Evolutionary conservation across 306 rosid genomes (phyloP), one percentile per base, ranked within the genome.

Genomic region (Mimosa bimucronata): DNA sequence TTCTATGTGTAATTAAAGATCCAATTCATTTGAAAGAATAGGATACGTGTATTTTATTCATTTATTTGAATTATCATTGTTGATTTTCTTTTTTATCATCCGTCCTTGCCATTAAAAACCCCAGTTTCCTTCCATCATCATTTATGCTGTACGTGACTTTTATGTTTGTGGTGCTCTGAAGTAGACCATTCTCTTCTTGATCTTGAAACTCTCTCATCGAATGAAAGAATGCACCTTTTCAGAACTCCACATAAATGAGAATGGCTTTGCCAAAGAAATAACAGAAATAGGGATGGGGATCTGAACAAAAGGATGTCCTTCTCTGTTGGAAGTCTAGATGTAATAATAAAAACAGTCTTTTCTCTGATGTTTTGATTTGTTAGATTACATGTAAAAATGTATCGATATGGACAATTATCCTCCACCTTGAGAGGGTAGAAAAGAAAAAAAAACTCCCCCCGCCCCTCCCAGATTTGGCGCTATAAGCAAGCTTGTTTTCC

Each of bases 1-100:
- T 62, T 13, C 21, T 45, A n/a, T 79, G 37, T 37, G 65, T 29
- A 13, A 46, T 19, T 52, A 8, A 75, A 78, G 19, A 18, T 16
- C 71, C 66, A 64, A 38, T 75, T 78, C 76, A 50, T 37, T 60
- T 30, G 71, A 77, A 66, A 73, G 48, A 67, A 60, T 41, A 19
- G 26, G 4, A 66, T 16, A 55, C 31, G 15, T 52, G 34, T 9
- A 66, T 66, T 62, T 74, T 13, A 19, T 66, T 37, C 25, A 38
- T n/a, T 71, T 65, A 44, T 10, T 55, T 66, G 18, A 12, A 45
- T 25, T 44, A 31, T 23, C 34, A 38, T 73, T 48, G 29, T n/a
- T 66, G 16, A 42, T 74, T 42, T 60, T 41, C 67, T 64, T n/a
- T 70, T 77, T 64, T 46, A 29, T 68, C 28, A 11, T 70, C 62